Evolutionary conservation across 805 yeast genomes (phyloP), one percentile per base, ranked within the genome.

Genomic region (Ogataea henricii): DNA sequence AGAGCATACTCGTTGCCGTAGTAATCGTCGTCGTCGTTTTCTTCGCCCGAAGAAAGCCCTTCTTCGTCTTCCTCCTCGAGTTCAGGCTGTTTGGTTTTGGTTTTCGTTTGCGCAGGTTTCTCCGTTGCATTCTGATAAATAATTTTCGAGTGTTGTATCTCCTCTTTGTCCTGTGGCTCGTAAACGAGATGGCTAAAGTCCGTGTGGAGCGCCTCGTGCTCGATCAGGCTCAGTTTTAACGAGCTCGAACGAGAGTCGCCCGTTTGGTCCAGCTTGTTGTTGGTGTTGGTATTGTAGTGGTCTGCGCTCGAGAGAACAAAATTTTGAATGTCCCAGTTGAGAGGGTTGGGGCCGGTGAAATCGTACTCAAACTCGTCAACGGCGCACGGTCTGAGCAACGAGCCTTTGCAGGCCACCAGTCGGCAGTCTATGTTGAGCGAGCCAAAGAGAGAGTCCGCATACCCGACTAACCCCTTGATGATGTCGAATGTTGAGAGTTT

Each of bases 281-380:
- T 17, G 34, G 8, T 34, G 37, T 17, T 34, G 37, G 16, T 17
- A 34, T 17, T 34, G 20, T 14, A n/a, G 6, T 34, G 34, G 34
- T 18, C 21, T 34, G 38, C 18, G 18, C 39, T 6, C 6, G 32
- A 16, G 21, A 57, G 43, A 0, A 54, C 55, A 26, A 56, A 38
- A 10, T 56, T 55, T 23, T 56, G 51, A 8, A 65, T 38, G 44
- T 64, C 64, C 69, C 69, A 65, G 49, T 58, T 57, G 32, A 63
- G 46, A 2, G 68, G 67, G 38, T 60, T 64, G 10, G 61, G 43
- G 22, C 54, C 47, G 4, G 58, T 50, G 45, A 63, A 64, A 42
- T 64, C 64, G 34, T 59, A 62, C 35, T 65, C 66, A 40, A 53
- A 61, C 29, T 64, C 66, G 35, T 58, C 63, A 17, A 65, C 66